A percentile compares a stretch with the other conserved stretches of the same genome.
Conservation (phyloP, 2,329 filamentous ascomycete species). For the Epichloe festucae region DNA sequence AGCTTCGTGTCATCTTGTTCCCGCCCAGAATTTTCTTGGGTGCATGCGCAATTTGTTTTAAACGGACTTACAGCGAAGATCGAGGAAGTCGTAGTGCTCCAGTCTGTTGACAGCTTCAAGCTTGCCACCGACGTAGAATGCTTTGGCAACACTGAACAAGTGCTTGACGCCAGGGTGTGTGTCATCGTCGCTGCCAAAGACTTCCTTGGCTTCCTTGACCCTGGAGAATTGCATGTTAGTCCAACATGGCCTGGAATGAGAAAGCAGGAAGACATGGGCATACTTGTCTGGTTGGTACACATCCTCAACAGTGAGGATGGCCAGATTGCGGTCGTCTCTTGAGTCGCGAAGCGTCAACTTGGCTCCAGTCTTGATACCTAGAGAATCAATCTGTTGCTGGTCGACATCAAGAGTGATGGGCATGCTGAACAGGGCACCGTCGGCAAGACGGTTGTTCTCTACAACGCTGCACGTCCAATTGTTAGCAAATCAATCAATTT, state of each 20-base stretch:
- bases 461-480: conserved; percentile 53
- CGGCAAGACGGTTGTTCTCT: conserved; percentile 69
- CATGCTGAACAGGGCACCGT: conserved; percentile 89
- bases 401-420: conserved; percentile 88
- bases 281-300: conserved; percentile 94
- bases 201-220: conserved; percentile 78
- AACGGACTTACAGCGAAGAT: conserved; percentile 62
- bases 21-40: background rate
- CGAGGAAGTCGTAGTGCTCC: conserved; percentile 98
- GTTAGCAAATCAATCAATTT: background rate
- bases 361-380: conserved; percentile 65
- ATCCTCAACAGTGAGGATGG: conserved; percentile 90
- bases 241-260: background rate
- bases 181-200: conserved; percentile 83
- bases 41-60: background rate
- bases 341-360: conserved; percentile 86
- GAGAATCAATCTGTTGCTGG: conserved; percentile 58
- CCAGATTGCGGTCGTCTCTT: conserved; percentile 89
- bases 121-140: conserved; percentile 93
- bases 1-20: too few species aligned
- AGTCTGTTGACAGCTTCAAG: conserved; percentile 88
- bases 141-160: conserved; percentile 66
- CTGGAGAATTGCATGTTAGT: conserved; percentile 28
- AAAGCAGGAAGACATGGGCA: conserved; percentile 15
- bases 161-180: conserved; percentile 89